Base-by-base conservation (phyloP, 202 grass and related monocot genomes). In the Setaria italica region DNA sequence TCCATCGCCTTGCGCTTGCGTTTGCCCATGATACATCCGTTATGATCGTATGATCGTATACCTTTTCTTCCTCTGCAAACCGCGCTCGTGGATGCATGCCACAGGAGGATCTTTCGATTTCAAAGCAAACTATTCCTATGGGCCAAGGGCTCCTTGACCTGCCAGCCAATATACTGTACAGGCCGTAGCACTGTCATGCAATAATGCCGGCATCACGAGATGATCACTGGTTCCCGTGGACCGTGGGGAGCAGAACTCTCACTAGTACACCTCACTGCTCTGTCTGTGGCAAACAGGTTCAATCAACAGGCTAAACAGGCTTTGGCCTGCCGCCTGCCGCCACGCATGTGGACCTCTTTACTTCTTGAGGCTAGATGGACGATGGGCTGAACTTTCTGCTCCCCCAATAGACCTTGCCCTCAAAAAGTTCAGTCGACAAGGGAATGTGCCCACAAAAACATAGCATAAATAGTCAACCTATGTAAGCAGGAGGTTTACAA, bases 191-290 rank as follows among this genome's bases (percentile, higher is more conserved):
- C 75, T 32, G 57, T 78, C 47, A 45, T 25, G 56, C 56, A 78
- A 59, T 78, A 78, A 62, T 59, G 13, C 7, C 42, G 58, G 41
- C 42, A 63, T 78, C 76, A 78, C 57, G 76, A 32, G 76, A 48
- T 62, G 39, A 78, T 33, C 5, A 70, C 67, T 6, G 6, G 42
- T 62, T 63, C 57, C 57, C 57, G 21, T 78, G 56, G n/a, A 47
- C 39, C 75, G 41, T 47, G 75, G 39, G 56, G 21, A 46, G 56
- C 43, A 77, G 9, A 46, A 29, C 11, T 16, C 19, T 57, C 39
- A 21, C 55, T n/a, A n/a, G 55, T 57, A 20, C 11, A 51, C 60
- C 11, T 6, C 62, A 0, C 12, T 20, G 7, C 65, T 10, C 0
- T 35, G 9, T 58, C 12, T 43, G 17, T 21, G 54, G 19, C 53